Evolutionary conservation across 306 rosid genomes (phyloP).

Genomic region (Cucumis cinereus): DNA sequence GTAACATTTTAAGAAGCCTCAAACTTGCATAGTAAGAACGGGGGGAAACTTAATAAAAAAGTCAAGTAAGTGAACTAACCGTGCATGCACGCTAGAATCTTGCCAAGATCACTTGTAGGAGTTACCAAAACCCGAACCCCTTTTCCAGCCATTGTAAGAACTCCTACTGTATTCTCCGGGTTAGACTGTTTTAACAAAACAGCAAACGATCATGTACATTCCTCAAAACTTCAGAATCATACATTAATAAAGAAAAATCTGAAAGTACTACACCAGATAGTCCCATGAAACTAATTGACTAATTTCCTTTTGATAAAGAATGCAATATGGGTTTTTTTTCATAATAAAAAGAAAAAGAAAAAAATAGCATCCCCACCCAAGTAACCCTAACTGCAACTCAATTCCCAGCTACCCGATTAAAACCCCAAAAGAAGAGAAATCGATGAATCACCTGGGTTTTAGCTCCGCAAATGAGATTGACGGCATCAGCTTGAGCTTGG

Average conservation of each 20-base stretch:
- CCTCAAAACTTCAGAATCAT: not conserved
- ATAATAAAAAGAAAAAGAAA: not conserved
- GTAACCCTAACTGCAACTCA: slow-evolving; percentile 58
- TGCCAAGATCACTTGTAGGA: slow-evolving; percentile 88
- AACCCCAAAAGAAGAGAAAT: not conserved
- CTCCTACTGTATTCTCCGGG: slow-evolving; percentile 88
- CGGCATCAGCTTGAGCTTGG: slow-evolving; percentile 83
- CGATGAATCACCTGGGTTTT: slow-evolving; percentile 58
- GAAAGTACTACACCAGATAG: not conserved
- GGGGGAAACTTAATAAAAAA: not conserved
- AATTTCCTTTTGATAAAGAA: not conserved
- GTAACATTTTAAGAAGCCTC: not conserved
- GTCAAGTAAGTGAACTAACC: slow-evolving; percentile 35
- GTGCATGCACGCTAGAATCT: slow-evolving; percentile 87
- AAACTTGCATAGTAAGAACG: not conserved
- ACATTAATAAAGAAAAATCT: not conserved
- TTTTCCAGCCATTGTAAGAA: slow-evolving; percentile 89
- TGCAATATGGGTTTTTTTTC: not conserved
- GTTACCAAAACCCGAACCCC: slow-evolving; percentile 86
- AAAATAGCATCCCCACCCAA: not conserved
- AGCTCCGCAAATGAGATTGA: slow-evolving; percentile 87
- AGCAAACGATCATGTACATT: not conserved
- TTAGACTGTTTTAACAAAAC: slow-evolving; percentile 38
- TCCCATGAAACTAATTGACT: not conserved
- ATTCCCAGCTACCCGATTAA: slow-evolving; percentile 33